Base-by-base conservation (phyloP, 305 asterid genomes). In the Fraxinus sp. region DNA sequence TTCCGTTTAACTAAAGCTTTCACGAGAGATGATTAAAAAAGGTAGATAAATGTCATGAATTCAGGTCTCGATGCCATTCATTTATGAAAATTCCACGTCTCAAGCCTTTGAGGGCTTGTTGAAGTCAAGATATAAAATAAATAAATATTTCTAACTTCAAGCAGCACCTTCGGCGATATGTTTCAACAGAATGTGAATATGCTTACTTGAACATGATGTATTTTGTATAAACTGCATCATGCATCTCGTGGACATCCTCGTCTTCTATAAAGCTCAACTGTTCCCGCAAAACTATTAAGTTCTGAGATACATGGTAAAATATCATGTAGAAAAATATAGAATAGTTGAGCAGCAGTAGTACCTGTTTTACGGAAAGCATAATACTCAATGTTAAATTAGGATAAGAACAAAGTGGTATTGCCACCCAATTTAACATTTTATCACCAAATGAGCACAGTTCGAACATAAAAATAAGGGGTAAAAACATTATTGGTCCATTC, bases 201-300 rank as follows among this genome's bases (percentile, higher is more conserved):
- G 62, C 92, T 78, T 93, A 95, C 99, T 88, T 94, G 91, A 95
- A 89, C 97, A 94, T 95, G 85, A 83, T 87, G 87, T 92, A 92
- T 80, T 95, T 94, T 14, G 94, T 86, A 82, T 92, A 87, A 80
- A 93, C 89, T 8, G 95, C 97, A 74, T 93, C 97, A 35, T 81
- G 93, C 99, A 95, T 94, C 5, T 90, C 87, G 28, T 89, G 92
- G 77, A 92, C 87, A 79, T 90, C 92, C 87, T 94, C 97, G 33
- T 89, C 91, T 70, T 93, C 95, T 44, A 92, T 84, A 87, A 92
- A 86, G 81, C 87, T 85, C 88, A 95, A 83, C 78, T 95, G 99
- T 73, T 95, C 96, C 84, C 93, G 78, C 57, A 95, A 87, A 77
- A 85, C 85, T 33, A 74, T 57, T 80, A 95, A 83, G 86, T 93